These are phyloP conservation scores for Euphrasia confusa DNA, from an alignment of 257 asterid species.

Conservation along the genomic window DNA sequence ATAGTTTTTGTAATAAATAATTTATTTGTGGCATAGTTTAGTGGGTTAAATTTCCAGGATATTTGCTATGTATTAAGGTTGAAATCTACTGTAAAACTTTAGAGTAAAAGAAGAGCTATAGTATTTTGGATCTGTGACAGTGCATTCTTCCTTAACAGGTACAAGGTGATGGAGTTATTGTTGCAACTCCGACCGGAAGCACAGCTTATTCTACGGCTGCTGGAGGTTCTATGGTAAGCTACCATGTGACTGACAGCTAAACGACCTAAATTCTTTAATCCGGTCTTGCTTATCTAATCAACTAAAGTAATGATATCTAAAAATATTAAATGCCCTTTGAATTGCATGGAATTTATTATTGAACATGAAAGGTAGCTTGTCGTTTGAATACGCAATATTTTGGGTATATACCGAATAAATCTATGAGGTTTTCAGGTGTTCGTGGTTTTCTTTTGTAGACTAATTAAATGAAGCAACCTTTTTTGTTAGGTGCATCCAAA, in stretches of 20 bases:
- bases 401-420: background rate
- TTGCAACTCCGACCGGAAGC: conserved; percentile 99
- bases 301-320: conserved; percentile 3
- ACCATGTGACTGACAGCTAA: conserved; percentile 7
- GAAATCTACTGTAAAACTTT: background rate
- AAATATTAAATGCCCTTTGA: background rate
- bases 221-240: conserved; percentile 95
- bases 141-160: conserved; percentile 48
- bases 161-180: conserved; percentile 99
- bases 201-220: conserved; percentile 99
- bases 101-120: conserved; percentile 7
- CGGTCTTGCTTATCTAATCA: background rate
- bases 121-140: conserved; percentile 18
- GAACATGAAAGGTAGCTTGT: background rate
- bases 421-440: background rate
- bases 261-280: conserved; percentile 7
- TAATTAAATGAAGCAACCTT: conserved; percentile 6
- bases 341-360: too few relatives aligned
- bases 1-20: background rate
- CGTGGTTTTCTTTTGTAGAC: background rate
- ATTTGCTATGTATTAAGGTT: background rate
- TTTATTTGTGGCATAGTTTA: too few relatives aligned
- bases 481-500: conserved; percentile 87
- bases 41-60: background rate
- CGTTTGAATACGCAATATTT: background rate